Evolutionary conservation across 495 filamentous ascomycete genomes (phyloP).

Genomic region (Massariosphaeria phaeospora): DNA sequence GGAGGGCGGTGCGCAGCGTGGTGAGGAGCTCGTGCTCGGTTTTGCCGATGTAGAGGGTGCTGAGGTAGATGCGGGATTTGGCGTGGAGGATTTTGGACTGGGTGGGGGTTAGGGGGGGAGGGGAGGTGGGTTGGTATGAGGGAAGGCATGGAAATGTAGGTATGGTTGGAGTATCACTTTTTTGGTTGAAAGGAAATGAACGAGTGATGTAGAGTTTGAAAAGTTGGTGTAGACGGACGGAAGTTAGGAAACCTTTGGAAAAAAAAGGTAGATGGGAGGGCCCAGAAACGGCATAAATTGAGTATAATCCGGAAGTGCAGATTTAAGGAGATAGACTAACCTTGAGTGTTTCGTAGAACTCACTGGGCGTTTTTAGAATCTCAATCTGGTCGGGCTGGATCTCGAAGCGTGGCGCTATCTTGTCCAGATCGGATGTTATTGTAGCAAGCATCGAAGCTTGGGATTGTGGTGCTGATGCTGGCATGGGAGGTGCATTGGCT

Average conservation of each 20-base stretch:
- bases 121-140: too few species aligned
- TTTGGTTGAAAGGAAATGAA: too few species aligned
- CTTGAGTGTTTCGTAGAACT: constrained; percentile 88
- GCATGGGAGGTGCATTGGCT: constrained; percentile 22
- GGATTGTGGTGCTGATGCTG: constrained; percentile 30
- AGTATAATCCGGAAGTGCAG: not conserved
- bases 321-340: constrained; percentile 43
- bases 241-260: too few species aligned
- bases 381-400: constrained; percentile 73
- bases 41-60: constrained; percentile 93
- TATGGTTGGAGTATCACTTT: too few species aligned
- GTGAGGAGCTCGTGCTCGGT: constrained; percentile 84
- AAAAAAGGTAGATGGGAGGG: not conserved
- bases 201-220: too few species aligned
- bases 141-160: too few species aligned
- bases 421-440: constrained; percentile 78
- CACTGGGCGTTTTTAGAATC: constrained; percentile 69
- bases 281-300: not conserved
- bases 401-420: constrained; percentile 82
- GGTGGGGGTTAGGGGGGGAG: not conserved
- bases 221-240: too few species aligned
- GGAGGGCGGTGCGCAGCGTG: constrained; percentile 70
- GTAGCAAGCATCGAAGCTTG: constrained; percentile 53
- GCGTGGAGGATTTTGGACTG: constrained; percentile 77
- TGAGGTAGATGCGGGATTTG: constrained; percentile 75